Evolutionary conservation across 129 eudicot genomes (phyloP).

Genomic region (Cynara cardunculus): DNA sequence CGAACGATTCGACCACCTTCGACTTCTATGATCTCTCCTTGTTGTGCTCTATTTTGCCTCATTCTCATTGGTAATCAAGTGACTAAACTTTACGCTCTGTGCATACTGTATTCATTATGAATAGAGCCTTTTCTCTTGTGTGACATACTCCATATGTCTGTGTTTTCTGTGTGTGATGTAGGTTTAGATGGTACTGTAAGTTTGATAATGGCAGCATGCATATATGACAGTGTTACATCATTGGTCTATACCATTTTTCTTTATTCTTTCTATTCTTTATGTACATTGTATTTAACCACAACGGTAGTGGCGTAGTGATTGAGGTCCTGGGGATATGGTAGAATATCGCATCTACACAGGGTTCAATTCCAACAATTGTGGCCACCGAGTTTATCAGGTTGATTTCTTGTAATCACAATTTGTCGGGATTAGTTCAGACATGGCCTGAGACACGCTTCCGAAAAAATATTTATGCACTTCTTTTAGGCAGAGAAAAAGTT

Average conservation of each 20-base stretch:
- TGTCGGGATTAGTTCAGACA: no score
- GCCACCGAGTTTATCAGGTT: no score
- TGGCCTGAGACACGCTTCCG: no score
- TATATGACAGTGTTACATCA: background rate
- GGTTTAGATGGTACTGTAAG: slow-evolving; percentile 12
- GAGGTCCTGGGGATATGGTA: no score
- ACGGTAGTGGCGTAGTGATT: no score
- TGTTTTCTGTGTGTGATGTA: slow-evolving; percentile 11
- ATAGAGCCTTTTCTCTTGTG: background rate
- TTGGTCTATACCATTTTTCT: background rate
- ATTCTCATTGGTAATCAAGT: background rate
- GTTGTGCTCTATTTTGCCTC: slow-evolving; percentile 24
- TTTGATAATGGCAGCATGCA: slow-evolving; percentile 11
- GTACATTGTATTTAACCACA: no score
- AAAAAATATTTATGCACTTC: no score
- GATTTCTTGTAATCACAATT: no score
- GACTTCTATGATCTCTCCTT: slow-evolving; percentile 23
- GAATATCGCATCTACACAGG: no score
- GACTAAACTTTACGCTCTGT: background rate
- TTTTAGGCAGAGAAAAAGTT: background rate
- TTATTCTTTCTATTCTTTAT: background rate
- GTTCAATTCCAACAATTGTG: no score
- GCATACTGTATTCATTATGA: background rate
- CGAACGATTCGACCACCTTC: slow-evolving; percentile 40
- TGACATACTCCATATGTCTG: background rate